Conservation (phyloP, 2,329 filamentous ascomycete genomes). For the Exophiala sp. region DNA sequence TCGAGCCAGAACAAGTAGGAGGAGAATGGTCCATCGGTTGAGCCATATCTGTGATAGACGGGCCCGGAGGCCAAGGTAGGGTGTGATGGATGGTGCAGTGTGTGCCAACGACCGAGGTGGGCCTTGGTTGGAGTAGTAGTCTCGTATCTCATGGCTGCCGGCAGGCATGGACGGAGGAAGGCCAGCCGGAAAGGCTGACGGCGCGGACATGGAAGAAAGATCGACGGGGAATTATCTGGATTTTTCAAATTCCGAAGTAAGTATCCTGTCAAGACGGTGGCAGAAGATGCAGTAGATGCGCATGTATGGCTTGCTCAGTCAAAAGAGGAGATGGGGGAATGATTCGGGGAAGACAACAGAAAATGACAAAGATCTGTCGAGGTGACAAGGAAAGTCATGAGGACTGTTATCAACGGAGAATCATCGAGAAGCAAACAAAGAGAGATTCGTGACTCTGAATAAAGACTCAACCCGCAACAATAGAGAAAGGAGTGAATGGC, state of each 20-base stretch:
- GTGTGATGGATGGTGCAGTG: constrained; percentile 68
- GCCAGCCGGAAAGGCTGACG: constrained; percentile 46
- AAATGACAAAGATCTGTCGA: constrained; percentile 1
- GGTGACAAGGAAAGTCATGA: constrained; percentile 18
- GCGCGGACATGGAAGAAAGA: constrained; percentile 26
- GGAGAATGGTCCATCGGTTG: constrained; percentile 90
- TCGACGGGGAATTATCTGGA: constrained; percentile 27
- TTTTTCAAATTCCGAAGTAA: constrained; percentile 10
- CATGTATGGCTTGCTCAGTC: background rate
- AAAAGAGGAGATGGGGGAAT: constrained; percentile 2
- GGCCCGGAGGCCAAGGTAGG: constrained; percentile 83
- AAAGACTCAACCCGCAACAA: constrained; percentile 8
- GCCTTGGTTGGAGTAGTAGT: constrained; percentile 53
- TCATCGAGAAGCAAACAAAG: constrained; percentile 20
- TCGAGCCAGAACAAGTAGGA: constrained; percentile 76
- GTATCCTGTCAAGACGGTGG: background rate
- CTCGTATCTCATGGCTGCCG: constrained; percentile 55
- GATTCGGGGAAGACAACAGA: constrained; percentile 6
- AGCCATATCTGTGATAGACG: constrained; percentile 94
- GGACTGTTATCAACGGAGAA: constrained; percentile 12
- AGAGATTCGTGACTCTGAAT: constrained; percentile 22
- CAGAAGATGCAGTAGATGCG: background rate
- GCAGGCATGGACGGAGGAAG: constrained; percentile 55
- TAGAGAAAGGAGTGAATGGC: constrained; percentile 10
- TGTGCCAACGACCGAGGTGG: constrained; percentile 51